These are phyloP conservation scores for Aspergillus japonicus DNA, from an alignment of 2,329 filamentous ascomycete genomes.

Conservation along the genomic window DNA sequence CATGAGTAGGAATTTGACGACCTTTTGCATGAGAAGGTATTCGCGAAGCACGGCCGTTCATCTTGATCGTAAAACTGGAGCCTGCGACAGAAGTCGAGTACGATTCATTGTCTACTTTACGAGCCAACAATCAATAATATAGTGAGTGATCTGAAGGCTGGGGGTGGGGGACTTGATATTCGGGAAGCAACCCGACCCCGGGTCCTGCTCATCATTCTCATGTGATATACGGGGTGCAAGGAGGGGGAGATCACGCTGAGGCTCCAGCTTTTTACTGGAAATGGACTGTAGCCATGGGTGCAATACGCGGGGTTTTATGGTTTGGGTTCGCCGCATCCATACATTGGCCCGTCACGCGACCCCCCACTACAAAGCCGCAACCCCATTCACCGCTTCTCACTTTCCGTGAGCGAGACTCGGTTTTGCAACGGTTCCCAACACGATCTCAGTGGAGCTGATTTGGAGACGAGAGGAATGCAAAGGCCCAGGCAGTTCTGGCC, in stretches of 20 bases:
- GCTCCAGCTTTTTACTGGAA: not conserved
- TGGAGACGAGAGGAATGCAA: not conserved
- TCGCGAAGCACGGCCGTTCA: not conserved
- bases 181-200: not conserved
- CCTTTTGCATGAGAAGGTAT: not conserved
- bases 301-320: no score
- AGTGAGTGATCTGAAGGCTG: not conserved
- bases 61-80: not conserved
- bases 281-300: not conserved
- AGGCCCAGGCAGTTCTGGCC: not conserved
- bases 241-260: not conserved
- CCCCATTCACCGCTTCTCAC: no score
- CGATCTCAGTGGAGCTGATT: no score
- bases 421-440: no score
- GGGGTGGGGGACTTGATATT: not conserved
- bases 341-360: not conserved
- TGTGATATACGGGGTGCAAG: not conserved
- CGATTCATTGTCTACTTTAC: not conserved
- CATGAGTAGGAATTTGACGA: not conserved
- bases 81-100: not conserved
- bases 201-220: not conserved
- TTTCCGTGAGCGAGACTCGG: no score
- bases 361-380: not conserved
- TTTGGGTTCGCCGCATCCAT: no score
- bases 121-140: not conserved